phyloP scores from a whole-genome alignment of 768 basidiomycete species.

The Tulasnella sp. region DNA sequence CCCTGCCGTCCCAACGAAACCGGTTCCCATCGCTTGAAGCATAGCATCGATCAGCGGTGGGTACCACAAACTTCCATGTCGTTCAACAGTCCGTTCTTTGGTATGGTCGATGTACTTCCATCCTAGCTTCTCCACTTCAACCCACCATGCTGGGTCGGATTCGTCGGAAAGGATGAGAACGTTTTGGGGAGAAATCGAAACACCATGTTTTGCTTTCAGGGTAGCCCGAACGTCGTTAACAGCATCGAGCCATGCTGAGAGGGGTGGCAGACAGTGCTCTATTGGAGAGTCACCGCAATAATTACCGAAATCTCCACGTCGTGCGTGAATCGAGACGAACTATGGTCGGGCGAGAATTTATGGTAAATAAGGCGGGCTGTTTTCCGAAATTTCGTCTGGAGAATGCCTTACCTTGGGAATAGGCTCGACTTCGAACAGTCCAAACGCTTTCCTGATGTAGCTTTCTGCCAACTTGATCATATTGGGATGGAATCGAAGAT shows the following conservation, averaged over 20 bases:
- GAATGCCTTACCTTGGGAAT: not conserved
- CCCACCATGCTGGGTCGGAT: conserved; percentile 15
- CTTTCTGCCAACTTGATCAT: not conserved
- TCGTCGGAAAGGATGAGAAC: conserved; percentile 16
- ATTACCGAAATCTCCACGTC: not conserved
- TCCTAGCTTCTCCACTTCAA: not conserved
- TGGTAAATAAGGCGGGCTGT: too few relatives aligned
- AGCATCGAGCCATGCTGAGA: not conserved
- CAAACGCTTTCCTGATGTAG: conserved; percentile 8
- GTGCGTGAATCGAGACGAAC: conserved; percentile 10
- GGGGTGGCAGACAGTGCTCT: not conserved
- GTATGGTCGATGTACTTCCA: conserved; percentile 12
- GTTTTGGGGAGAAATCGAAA: not conserved
- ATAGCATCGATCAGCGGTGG: conserved; percentile 64
- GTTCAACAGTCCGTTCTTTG: not conserved
- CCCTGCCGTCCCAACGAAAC: conserved; percentile 62
- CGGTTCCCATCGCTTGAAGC: conserved; percentile 56
- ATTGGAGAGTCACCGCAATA: not conserved
- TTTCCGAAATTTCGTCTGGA: not conserved
- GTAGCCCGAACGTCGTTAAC: not conserved
- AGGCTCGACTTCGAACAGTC: not conserved
- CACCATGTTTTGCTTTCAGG: not conserved
- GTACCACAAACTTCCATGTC: conserved; percentile 38
- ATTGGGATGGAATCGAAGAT: conserved; percentile 1
- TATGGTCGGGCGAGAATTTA: not conserved